phyloP scores from a whole-genome alignment of 495 filamentous ascomycete genomes.

The Aspergillus carlsbadensis region DNA sequence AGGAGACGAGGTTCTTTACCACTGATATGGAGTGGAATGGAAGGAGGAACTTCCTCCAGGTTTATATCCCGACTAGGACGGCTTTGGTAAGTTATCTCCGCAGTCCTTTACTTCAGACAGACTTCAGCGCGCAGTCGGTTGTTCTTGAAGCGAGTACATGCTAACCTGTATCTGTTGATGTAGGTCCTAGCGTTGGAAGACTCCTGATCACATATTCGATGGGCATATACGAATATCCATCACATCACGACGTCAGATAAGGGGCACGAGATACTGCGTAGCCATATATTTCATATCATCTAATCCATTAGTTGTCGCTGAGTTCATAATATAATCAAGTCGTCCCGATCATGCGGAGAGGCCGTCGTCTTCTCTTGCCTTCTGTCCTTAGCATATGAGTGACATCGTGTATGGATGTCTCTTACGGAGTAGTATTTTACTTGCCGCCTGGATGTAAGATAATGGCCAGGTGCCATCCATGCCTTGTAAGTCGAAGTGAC shows the following conservation, averaged over 20 bases:
- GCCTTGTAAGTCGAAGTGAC: no score
- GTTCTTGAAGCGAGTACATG: background rate
- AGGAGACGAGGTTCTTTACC: conserved; percentile 83
- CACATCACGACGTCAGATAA: background rate
- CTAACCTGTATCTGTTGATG: conserved; percentile 7
- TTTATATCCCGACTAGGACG: conserved; percentile 84
- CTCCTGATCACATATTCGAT: conserved; percentile 34
- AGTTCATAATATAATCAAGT: background rate
- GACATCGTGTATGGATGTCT: no score
- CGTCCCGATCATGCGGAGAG: background rate
- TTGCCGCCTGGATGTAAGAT: no score
- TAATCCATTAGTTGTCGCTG: background rate
- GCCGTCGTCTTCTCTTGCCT: no score
- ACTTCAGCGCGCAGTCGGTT: no score
- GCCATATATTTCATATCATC: background rate
- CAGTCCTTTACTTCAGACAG: background rate
- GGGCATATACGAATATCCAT: background rate
- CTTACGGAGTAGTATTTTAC: no score
- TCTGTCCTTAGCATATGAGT: no score
- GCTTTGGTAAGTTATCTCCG: conserved; percentile 67
- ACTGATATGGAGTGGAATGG: conserved; percentile 87
- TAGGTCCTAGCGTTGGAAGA: conserved; percentile 55
- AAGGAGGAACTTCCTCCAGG: conserved; percentile 82
- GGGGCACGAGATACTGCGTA: background rate
- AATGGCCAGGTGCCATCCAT: no score